phyloP scores from a whole-genome alignment of 306 rosid genomes.

The Myrica gale region DNA sequence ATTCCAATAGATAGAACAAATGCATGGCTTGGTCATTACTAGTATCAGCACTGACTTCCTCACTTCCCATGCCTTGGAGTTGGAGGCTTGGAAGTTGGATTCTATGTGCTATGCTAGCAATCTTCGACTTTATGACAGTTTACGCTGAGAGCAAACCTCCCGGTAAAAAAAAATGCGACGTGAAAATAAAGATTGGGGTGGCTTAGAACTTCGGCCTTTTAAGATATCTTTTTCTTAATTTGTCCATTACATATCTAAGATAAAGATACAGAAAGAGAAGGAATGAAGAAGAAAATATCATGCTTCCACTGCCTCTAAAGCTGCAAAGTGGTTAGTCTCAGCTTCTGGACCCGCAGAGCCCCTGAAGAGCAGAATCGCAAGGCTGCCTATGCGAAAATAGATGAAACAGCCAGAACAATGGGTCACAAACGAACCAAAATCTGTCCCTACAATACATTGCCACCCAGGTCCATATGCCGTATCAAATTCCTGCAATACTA shows the following conservation, averaged over 20 bases:
- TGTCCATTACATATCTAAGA: not conserved
- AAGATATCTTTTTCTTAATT: not conserved
- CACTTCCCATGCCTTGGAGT: too few species aligned
- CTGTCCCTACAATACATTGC: constrained; percentile 92
- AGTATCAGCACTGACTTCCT: too few species aligned
- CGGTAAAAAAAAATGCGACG: not conserved
- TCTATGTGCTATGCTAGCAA: not conserved
- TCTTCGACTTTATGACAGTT: not conserved
- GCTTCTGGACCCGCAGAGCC: constrained; percentile 56
- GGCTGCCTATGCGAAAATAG: constrained; percentile 67
- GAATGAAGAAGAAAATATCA: constrained; percentile 3
- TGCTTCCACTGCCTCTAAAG: constrained; percentile 39
- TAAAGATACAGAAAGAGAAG: constrained; percentile 15
- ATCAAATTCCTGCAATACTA: constrained; percentile 67
- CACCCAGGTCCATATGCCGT: constrained; percentile 64
- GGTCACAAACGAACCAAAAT: constrained; percentile 90
- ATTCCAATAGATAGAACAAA: too few species aligned
- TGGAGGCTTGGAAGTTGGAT: too few species aligned
- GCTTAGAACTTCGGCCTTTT: not conserved
- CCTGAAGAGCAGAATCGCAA: constrained; percentile 73
- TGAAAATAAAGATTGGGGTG: not conserved
- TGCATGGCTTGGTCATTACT: too few species aligned
- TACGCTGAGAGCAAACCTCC: not conserved
- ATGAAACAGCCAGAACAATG: constrained; percentile 78
- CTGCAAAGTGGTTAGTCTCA: constrained; percentile 46